Conservation (phyloP, 805 yeast genomes). For the Ogataea salicorniae region DNA sequence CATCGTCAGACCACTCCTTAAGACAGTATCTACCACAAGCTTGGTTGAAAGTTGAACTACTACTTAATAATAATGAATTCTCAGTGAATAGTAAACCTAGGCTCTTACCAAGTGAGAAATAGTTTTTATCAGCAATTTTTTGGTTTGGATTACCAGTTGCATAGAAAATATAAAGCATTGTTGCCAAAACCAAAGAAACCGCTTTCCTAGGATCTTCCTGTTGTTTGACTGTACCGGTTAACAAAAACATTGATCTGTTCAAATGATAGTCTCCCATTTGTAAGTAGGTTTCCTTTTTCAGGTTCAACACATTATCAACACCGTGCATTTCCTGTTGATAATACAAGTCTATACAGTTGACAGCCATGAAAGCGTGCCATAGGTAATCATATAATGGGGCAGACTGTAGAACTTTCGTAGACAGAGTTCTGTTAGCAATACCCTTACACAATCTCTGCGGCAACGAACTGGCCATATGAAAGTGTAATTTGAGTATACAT, state of each 20-base stretch:
- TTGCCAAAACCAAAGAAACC: conserved; percentile 13
- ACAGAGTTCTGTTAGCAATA: conserved; percentile 10
- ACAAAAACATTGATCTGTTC: conserved; percentile 16
- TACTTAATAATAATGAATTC: conserved; percentile 8
- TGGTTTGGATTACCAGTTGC: conserved; percentile 17
- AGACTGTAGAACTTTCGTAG: conserved; percentile 5
- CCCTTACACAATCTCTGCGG: conserved; percentile 17
- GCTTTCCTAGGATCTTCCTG: conserved; percentile 13
- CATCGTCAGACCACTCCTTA: conserved; percentile 14
- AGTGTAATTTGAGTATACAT: conserved; percentile 11
- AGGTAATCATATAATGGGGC: conserved; percentile 14
- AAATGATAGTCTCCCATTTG: conserved; percentile 20
- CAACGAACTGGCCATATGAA: conserved; percentile 13
- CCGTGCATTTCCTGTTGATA: conserved; percentile 18
- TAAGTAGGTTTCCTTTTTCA: conserved; percentile 12
- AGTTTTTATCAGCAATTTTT: conserved; percentile 12
- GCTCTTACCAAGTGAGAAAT: conserved; percentile 16
- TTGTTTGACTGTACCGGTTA: conserved; percentile 15
- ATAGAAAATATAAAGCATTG: conserved; percentile 19
- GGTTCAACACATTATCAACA: conserved; percentile 16
- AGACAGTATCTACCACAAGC: conserved; percentile 21
- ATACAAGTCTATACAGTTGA: conserved; percentile 17
- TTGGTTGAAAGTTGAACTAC: conserved; percentile 10
- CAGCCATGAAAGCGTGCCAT: conserved; percentile 19
- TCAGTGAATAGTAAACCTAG: conserved; percentile 16